phyloP scores from a whole-genome alignment of 257 asterid genomes.

The Penstemon eatonii region DNA sequence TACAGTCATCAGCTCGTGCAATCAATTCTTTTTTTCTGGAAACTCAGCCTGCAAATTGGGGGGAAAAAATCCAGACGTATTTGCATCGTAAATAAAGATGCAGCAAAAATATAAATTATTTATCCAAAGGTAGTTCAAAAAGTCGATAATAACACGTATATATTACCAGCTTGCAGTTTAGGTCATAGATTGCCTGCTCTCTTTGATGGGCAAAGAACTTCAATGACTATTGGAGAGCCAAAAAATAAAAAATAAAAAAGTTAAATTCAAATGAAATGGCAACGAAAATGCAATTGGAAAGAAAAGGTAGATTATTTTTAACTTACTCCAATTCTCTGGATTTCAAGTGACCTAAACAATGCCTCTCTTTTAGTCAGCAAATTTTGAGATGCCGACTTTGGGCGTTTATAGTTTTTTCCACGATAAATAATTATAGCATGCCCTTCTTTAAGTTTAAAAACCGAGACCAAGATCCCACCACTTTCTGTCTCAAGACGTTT shows the following conservation, averaged over 20 bases:
- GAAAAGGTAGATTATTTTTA: slow-evolving; percentile 13
- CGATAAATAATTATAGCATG: slow-evolving; percentile 88
- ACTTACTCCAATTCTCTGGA: slow-evolving; percentile 93
- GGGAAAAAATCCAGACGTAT: background rate
- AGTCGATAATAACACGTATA: background rate
- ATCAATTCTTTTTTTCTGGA: slow-evolving; percentile 28
- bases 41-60: slow-evolving; percentile 44
- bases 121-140: slow-evolving; percentile 17
- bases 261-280: background rate
- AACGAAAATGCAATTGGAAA: slow-evolving; percentile 13
- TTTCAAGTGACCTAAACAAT: slow-evolving; percentile 68
- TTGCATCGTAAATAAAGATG: slow-evolving; percentile 15
- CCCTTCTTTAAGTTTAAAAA: slow-evolving; percentile 83
- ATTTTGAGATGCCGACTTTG: slow-evolving; percentile 43
- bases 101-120: slow-evolving; percentile 7
- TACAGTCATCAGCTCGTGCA: slow-evolving; percentile 24
- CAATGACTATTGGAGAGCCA: slow-evolving; percentile 51
- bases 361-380: slow-evolving; percentile 77
- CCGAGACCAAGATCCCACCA: slow-evolving; percentile 68
- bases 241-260: slow-evolving; percentile 24
- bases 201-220: slow-evolving; percentile 73
- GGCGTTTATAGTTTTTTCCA: slow-evolving; percentile 89
- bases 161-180: slow-evolving; percentile 65
- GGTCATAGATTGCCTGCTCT: slow-evolving; percentile 53
- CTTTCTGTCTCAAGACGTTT: slow-evolving; percentile 66